Base-by-base conservation (phyloP, 2,329 filamentous ascomycete species). In the Teratosphaeria epicoccoides region DNA sequence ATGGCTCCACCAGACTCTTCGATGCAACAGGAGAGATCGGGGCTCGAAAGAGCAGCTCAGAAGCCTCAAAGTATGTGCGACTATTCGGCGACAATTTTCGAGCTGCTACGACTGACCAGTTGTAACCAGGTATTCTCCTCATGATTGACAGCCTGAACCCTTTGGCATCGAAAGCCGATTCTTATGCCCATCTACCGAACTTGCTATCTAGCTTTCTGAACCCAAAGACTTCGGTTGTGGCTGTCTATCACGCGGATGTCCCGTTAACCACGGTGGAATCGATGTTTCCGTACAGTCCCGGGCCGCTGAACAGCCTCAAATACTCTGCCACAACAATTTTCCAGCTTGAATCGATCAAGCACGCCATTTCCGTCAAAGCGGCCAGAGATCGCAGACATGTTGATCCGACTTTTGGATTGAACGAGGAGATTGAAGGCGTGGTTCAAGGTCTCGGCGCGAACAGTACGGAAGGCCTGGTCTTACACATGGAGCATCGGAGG, bases 261-360 rank as follows among this genome's bases (percentile, higher is more conserved):
- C 85, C 88, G 1, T 68, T 81, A 11, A 29, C 44, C 5, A 72
- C 50, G 14, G 9, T 53, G 5, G 28, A 51, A 49, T 55, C 14
- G 12, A 11, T 26, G 23, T 69, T 68, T 66, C 25, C 69, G 52
- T 83, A 87, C 68, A 72, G 79, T 17, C 88, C 89, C 0, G 72
- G 81, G 24, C 82, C 88, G 0, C 75, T 94, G 11, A 82, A 82
- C 1, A 73, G 89, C 0, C 75, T 97, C 22, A 80, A 78, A 45
- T 94, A 94, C 69, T 82, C 96, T 52, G 87, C 90, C n/a, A 98
- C 93, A 3, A 84, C 88, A 3, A 79, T 97, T 49, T 76, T 97
- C 53, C 82, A 80, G 4, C 75, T 87, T 0, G 82, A 84, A 37
- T 86, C 82, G 12, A 77, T 96, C 37, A 73, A 81, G 6, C 88